phyloP scores from a whole-genome alignment of 768 basidiomycete genomes.

The Phylloporus rhodoxanthus region DNA sequence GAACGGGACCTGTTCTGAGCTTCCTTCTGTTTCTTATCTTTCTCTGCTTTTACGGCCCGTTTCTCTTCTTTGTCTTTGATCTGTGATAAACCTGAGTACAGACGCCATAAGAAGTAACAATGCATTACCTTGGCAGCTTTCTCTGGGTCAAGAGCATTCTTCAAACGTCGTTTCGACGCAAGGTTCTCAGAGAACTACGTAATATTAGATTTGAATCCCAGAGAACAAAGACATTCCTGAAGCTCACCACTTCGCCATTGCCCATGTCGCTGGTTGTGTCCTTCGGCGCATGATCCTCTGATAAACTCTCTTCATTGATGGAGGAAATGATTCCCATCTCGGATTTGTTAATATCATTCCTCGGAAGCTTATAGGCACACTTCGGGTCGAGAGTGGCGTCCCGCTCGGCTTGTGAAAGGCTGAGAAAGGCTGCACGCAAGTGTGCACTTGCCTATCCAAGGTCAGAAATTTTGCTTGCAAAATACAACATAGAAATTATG shows the following conservation, averaged over 20 bases:
- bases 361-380: slow-evolving; percentile 30
- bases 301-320: not conserved
- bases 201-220: not conserved
- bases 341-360: slow-evolving; percentile 31
- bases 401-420: slow-evolving; percentile 52
- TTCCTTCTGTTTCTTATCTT: slow-evolving; percentile 66
- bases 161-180: slow-evolving; percentile 36
- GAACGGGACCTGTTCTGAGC: slow-evolving; percentile 68
- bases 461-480: slow-evolving; percentile 2
- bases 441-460: slow-evolving; percentile 50
- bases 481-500: not conserved
- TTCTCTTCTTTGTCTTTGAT: slow-evolving; percentile 65
- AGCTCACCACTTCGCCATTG: slow-evolving; percentile 38
- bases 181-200: slow-evolving; percentile 22
- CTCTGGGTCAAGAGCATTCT: slow-evolving; percentile 51
- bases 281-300: slow-evolving; percentile 27
- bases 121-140: slow-evolving; percentile 34
- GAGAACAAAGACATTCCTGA: not conserved
- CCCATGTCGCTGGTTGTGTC: slow-evolving; percentile 25
- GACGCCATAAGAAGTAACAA: not conserved
- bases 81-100: slow-evolving; percentile 32
- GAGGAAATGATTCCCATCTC: slow-evolving; percentile 3
- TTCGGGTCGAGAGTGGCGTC: slow-evolving; percentile 52
- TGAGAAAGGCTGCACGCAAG: slow-evolving; percentile 48
- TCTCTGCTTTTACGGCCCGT: slow-evolving; percentile 63